These are phyloP conservation scores for Nicotiana sylvestris DNA, from an alignment of 257 asterid species.

Conservation along the genomic window DNA sequence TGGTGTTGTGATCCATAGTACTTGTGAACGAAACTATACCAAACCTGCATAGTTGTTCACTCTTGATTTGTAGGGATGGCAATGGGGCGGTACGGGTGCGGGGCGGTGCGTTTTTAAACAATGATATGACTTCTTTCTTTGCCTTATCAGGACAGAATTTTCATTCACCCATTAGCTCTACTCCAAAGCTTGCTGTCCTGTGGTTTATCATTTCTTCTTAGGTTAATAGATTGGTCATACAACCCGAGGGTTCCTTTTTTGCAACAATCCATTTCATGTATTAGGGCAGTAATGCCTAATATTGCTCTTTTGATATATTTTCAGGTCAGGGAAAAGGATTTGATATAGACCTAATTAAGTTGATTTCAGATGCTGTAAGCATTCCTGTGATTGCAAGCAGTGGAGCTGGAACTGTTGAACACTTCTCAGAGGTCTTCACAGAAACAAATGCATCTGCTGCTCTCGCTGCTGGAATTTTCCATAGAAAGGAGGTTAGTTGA, in stretches of 20 bases:
- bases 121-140: neutral
- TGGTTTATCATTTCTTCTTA: neutral
- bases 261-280: neutral
- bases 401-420: slow-evolving; percentile 87
- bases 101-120: no score
- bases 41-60: neutral
- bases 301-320: slow-evolving; percentile 15
- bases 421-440: slow-evolving; percentile 79
- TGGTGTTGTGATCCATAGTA: neutral
- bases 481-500: slow-evolving; percentile 73
- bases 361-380: slow-evolving; percentile 82
- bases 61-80: neutral
- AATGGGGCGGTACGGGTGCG: no score
- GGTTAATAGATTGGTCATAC: neutral
- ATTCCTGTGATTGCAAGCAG: slow-evolving; percentile 97
- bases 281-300: neutral
- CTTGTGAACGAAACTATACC: neutral
- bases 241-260: neutral
- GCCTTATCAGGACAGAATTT: neutral
- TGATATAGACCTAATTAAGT: slow-evolving; percentile 74
- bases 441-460: slow-evolving; percentile 97
- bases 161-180: neutral
- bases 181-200: neutral
- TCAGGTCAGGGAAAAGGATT: slow-evolving; percentile 97
- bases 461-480: slow-evolving; percentile 98